Evolutionary conservation across 768 basidiomycete species (phyloP).

Genomic region (Kwoniella sp.): DNA sequence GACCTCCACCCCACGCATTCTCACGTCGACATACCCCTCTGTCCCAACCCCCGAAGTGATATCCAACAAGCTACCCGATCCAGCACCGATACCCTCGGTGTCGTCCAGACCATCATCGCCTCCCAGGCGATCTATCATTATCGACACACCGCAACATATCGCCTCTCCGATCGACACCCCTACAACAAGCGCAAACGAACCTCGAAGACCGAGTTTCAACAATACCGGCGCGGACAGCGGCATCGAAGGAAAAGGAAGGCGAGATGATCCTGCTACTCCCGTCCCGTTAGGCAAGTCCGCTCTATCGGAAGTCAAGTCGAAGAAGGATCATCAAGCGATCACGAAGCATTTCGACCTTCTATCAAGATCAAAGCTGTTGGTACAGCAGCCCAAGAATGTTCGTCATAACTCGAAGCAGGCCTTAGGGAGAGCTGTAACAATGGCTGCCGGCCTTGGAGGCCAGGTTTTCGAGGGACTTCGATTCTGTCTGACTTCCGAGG

Average conservation of each 20-base stretch:
- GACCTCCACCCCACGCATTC: conserved; percentile 19
- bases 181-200: neutral
- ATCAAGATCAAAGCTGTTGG: conserved; percentile 11
- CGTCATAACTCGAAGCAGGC: neutral
- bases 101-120: neutral
- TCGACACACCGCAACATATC: conserved; percentile 21
- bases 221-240: neutral
- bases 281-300: conserved; percentile 34
- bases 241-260: conserved; percentile 25
- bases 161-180: conserved; percentile 41
- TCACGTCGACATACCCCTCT: conserved; percentile 15
- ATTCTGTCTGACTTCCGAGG: conserved; percentile 40
- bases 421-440: conserved; percentile 2
- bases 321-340: conserved; percentile 33
- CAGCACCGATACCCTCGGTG: conserved; percentile 1
- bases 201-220: conserved; percentile 3
- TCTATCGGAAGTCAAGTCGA: conserved; percentile 19
- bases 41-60: conserved; percentile 19
- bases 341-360: conserved; percentile 39
- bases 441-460: conserved; percentile 21
- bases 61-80: conserved; percentile 12
- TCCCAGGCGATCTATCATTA: conserved; percentile 2
- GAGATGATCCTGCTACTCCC: conserved; percentile 38
- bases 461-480: conserved; percentile 40
- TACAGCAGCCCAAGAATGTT: neutral